Conservation (phyloP, 2,329 filamentous ascomycete genomes). For the Aspergillus sojae region DNA sequence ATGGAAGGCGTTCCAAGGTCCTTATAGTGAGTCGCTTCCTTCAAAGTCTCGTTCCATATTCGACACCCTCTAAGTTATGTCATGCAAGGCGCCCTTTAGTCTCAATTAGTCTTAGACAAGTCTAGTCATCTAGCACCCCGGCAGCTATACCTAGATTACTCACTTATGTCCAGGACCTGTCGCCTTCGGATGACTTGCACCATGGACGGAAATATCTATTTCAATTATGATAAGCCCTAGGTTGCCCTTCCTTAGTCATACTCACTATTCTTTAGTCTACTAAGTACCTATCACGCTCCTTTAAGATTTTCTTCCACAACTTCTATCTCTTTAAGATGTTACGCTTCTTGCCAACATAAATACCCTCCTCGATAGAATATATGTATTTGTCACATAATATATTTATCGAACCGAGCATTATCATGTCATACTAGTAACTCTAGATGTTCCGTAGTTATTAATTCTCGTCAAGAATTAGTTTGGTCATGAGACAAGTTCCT, state of each 20-base stretch:
- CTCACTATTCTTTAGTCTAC: too few relatives aligned
- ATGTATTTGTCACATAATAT: neutral
- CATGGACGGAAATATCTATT: neutral
- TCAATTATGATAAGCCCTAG: neutral
- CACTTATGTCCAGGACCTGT: neutral
- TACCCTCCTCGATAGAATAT: neutral
- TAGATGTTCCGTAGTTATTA: neutral
- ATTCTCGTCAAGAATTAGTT: too few relatives aligned
- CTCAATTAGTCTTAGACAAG: neutral
- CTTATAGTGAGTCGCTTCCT: neutral
- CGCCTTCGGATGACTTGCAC: neutral
- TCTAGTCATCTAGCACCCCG: neutral
- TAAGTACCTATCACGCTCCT: too few relatives aligned
- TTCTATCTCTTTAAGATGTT: neutral
- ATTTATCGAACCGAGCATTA: neutral
- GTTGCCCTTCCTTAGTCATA: neutral
- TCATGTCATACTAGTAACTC: too few relatives aligned
- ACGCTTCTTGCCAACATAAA: neutral
- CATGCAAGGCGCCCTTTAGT: neutral
- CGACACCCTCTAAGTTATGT: neutral
- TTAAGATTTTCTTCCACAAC: neutral
- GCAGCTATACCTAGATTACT: neutral
- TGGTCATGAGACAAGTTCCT: too few relatives aligned
- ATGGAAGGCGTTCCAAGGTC: neutral
- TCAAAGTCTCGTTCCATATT: neutral